phyloP scores from a whole-genome alignment of 208 protist species.

The Trypanosomatidae sp. region DNA sequence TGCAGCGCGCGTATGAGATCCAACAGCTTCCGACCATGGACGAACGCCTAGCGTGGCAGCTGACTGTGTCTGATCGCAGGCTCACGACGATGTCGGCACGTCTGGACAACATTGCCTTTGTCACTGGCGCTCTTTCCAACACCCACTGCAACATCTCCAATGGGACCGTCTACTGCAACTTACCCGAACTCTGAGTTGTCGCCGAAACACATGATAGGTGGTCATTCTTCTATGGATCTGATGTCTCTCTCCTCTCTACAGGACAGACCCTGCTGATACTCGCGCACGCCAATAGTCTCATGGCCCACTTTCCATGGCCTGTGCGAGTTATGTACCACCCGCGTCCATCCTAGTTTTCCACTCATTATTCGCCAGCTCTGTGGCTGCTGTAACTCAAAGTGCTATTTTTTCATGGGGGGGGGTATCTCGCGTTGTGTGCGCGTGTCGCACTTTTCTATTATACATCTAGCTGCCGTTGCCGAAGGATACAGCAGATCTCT shows the following conservation, averaged over 20 bases:
- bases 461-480: too few species aligned
- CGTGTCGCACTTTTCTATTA: too few species aligned
- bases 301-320: background rate
- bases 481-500: too few species aligned
- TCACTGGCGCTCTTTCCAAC: slow-evolving; percentile 23
- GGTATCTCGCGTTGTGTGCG: too few species aligned
- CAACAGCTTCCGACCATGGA: slow-evolving; percentile 34
- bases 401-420: too few species aligned
- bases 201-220: background rate
- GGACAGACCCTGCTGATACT: background rate
- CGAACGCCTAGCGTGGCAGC: slow-evolving; percentile 41
- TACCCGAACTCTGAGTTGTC: slow-evolving; percentile 9
- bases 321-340: background rate
- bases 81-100: slow-evolving; percentile 14
- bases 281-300: background rate
- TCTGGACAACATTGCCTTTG: slow-evolving; percentile 20
- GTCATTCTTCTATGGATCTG: background rate
- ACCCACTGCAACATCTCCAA: slow-evolving; percentile 21
- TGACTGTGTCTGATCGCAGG: slow-evolving; percentile 32
- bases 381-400: too few species aligned
- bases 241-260: background rate
- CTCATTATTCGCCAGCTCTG: too few species aligned
- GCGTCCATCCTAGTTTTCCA: background rate
- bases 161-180: slow-evolving; percentile 22
- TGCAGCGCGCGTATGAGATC: slow-evolving; percentile 34